phyloP scores from a whole-genome alignment of 257 asterid species.

The Solanum tarijense region DNA sequence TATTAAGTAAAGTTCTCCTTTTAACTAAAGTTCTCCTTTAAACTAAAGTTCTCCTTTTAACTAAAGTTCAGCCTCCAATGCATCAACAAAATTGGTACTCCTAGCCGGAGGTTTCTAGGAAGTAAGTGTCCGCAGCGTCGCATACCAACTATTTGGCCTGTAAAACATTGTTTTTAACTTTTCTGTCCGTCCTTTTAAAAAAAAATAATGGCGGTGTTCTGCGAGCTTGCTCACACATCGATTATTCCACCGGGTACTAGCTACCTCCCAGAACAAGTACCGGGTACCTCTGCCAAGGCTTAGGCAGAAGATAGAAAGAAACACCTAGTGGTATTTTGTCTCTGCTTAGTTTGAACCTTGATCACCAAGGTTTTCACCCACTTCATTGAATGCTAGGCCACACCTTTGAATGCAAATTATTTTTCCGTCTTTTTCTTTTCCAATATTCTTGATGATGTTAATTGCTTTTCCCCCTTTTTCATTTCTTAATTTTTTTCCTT shows the following conservation, averaged over 20 bases:
- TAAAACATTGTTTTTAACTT: neutral
- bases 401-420: neutral
- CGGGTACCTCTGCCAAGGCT: neutral
- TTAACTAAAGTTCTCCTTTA: no score
- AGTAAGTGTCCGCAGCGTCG: neutral
- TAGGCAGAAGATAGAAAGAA: neutral
- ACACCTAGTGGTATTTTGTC: neutral
- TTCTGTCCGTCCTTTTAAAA: neutral
- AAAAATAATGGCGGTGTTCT: neutral
- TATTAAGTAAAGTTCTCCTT: neutral
- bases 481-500: neutral
- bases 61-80: neutral
- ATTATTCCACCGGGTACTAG: neutral
- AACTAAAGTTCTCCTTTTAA: neutral
- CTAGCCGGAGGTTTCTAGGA: neutral
- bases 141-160: neutral
- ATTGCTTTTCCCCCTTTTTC: neutral
- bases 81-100: neutral
- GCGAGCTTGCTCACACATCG: neutral
- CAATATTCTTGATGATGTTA: neutral
- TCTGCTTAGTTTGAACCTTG: neutral
- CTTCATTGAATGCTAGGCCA: neutral
- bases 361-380: neutral
- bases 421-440: neutral
- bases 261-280: neutral